Evolutionary conservation across 176 grass and related monocot species (phyloP), one percentile per base, ranked within the genome.

Genomic region (Saccharum spontaneum): DNA sequence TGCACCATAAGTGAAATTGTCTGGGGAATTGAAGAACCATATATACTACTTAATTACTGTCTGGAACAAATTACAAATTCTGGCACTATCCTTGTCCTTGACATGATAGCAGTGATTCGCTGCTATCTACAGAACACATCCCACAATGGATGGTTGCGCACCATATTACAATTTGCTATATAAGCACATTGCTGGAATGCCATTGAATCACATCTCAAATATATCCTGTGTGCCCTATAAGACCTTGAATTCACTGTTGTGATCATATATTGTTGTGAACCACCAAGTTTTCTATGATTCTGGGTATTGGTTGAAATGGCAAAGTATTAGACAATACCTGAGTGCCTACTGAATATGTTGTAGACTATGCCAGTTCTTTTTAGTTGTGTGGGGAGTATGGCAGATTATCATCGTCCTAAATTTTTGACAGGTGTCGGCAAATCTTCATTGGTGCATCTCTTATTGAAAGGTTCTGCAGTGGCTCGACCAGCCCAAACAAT

Each of bases 401-500:
- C 12, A 75, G 28, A 34, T 87, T 48, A 83, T 28, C 31, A 45
- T 67, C 6, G 46, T 82, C 5, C 24, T 49, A 3, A 55, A 63
- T 6, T 76, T 61, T 79, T 81, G 26, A 18, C 67, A 99, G 97
- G 91, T 79, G 97, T 99, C 37, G 97, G 97, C 18, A 99, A 99
- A 85, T 94, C 97, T 84, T 99, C 97, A 61, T 66, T 99, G 36
- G 84, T 90, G 46, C 85, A 94, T 87, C 90, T 99, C 84, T 86
- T 99, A 50, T 48, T 92, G 37, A 89, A 94, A 69, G 86, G 86
- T 83, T 96, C 91, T 61, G 83, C 88, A 48, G 55, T 89, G 76
- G 64, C 91, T 73, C 90, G 87, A 76, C 97, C 93, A 26, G 12
- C 93, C 41, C 97, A 95, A 86, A 96, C 97, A n/a, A 95, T 99